Conservation (phyloP, 345 rosid species). For the Triadica sebifera region DNA sequence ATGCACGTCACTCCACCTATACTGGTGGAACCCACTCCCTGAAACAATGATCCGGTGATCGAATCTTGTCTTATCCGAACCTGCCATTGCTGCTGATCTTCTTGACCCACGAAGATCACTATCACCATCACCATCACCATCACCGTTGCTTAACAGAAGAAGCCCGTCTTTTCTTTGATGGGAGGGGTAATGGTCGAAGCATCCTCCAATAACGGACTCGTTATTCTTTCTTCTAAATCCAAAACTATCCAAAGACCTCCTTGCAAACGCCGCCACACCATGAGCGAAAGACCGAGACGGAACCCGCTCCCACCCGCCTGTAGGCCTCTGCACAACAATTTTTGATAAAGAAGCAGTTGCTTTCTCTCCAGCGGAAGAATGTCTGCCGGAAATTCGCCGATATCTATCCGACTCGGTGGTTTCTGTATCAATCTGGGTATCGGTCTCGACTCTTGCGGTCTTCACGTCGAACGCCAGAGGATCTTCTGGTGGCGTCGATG, state of each 20-base stretch:
- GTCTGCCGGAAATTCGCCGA: constrained; percentile 61
- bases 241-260: constrained; percentile 58
- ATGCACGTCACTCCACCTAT: constrained; percentile 81
- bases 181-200: constrained; percentile 41
- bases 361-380: constrained; percentile 71
- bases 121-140: not conserved
- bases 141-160: constrained; percentile 34
- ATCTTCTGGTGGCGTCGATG: constrained; percentile 12
- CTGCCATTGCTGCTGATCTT: not conserved
- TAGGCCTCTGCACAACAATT: not conserved
- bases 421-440: not conserved
- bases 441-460: constrained; percentile 12
- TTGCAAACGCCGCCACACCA: constrained; percentile 22
- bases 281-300: not conserved
- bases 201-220: constrained; percentile 37
- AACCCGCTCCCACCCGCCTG: not conserved
- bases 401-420: not conserved
- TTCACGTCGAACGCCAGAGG: not conserved
- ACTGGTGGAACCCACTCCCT: constrained; percentile 23
- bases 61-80: constrained; percentile 29
- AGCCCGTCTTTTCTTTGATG: constrained; percentile 58
- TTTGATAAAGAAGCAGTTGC: constrained; percentile 5
- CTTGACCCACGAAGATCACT: not conserved
- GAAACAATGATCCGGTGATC: constrained; percentile 78
- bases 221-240: constrained; percentile 22